Percentiles rank a stretch among this genome's conserved stretches.
Conservation (phyloP, 2,329 filamentous ascomycete species). For the Lasiodiplodia citricola region DNA sequence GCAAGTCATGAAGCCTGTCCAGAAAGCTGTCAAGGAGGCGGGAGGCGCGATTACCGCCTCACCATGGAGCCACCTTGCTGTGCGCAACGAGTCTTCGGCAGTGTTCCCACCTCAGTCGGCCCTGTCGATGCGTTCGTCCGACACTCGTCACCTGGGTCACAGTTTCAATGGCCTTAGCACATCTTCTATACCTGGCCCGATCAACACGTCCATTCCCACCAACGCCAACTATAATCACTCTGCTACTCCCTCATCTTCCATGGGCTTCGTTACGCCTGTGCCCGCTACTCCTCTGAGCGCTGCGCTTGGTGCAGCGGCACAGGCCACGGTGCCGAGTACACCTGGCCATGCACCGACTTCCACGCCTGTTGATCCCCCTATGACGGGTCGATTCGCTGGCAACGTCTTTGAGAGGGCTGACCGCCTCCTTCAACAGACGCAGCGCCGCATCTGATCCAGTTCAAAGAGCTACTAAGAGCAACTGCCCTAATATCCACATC, state of each 20-base stretch:
- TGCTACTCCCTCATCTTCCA: conserved; percentile 32
- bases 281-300: conserved; percentile 90
- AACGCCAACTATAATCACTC: conserved; percentile 36
- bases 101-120: conserved; percentile 19
- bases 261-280: conserved; percentile 61
- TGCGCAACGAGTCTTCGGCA: conserved; percentile 29
- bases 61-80: conserved; percentile 64
- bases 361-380: conserved; percentile 30
- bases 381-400: conserved; percentile 31
- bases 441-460: conserved; percentile 19
- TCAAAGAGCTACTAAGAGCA: not conserved
- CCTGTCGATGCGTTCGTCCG: conserved; percentile 9
- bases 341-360: conserved; percentile 47
- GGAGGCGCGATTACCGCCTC: conserved; percentile 72
- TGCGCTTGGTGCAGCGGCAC: conserved; percentile 85
- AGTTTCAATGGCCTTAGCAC: conserved; percentile 14
- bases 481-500: not conserved
- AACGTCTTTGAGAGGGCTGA: conserved; percentile 45
- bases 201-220: conserved; percentile 43
- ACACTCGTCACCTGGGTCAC: conserved; percentile 18
- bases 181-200: conserved; percentile 40
- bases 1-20: conserved; percentile 76
- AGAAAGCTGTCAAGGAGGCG: conserved; percentile 82
- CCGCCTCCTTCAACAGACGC: conserved; percentile 38
- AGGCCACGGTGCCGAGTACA: conserved; percentile 82